Evolutionary conservation across 345 rosid species (phyloP).

Genomic region (Eucalyptus sp.): DNA sequence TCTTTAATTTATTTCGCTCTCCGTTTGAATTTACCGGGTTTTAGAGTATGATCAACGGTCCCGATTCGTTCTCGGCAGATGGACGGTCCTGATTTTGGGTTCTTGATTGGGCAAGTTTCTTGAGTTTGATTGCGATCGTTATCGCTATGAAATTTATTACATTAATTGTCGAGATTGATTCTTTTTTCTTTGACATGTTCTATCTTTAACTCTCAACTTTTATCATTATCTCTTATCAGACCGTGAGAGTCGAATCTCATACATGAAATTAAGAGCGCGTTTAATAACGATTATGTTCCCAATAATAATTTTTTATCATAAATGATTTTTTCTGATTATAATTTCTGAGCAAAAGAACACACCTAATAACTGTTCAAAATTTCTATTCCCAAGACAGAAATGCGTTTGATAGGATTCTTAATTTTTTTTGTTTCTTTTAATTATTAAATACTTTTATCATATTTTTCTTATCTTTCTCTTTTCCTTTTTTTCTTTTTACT

Average conservation of each 20-base stretch:
- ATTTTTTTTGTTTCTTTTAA: too few relatives aligned
- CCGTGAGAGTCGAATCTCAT: accelerated
- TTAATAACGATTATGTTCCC: accelerated
- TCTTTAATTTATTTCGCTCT: not conserved
- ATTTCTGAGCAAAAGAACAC: too few relatives aligned
- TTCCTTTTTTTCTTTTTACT: too few relatives aligned
- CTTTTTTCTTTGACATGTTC: too few relatives aligned
- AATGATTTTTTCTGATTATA: accelerated
- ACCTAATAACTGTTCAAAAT: accelerated
- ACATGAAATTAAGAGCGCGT: accelerated
- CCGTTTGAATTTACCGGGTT: not conserved
- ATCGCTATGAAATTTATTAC: not conserved
- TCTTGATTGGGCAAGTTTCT: not conserved
- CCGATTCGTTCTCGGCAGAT: not conserved
- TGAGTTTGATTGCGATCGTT: not conserved
- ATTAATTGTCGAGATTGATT: not conserved
- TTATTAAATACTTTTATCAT: too few relatives aligned
- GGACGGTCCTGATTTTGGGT: not conserved
- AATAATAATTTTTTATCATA: accelerated
- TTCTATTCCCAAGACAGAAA: accelerated
- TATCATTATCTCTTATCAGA: accelerated
- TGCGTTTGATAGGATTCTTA: too few relatives aligned
- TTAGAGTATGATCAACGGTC: not conserved
- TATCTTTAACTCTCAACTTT: too few relatives aligned
- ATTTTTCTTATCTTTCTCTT: too few relatives aligned